Conservation (phyloP, 208 protist genomes). For the Crithidia fasciculata region DNA sequence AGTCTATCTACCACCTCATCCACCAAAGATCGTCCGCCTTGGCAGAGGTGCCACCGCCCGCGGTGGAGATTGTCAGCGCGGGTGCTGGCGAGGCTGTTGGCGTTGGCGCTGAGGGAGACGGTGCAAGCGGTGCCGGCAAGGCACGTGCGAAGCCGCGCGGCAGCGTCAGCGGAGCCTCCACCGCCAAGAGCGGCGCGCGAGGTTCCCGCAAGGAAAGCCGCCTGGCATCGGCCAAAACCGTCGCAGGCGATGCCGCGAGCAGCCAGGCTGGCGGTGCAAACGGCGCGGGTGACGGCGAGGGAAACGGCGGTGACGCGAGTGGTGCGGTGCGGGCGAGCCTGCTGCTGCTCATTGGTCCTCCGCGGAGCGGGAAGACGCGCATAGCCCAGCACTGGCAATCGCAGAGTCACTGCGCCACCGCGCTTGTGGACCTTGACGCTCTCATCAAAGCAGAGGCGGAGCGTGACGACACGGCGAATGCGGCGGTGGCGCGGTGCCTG, state of each 20-base stretch:
- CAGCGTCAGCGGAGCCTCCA: slow-evolving; percentile 3
- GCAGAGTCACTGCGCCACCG: slow-evolving; percentile 6
- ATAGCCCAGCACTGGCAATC: slow-evolving; percentile 51
- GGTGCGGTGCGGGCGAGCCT: slow-evolving; percentile 15
- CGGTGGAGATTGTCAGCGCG: not conserved
- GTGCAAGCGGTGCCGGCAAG: not conserved
- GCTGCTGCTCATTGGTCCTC: slow-evolving; percentile 81
- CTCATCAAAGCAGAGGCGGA: slow-evolving; percentile 62
- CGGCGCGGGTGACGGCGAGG: not conserved
- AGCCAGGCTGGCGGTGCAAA: not conserved
- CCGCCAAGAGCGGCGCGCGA: slow-evolving; percentile 1
- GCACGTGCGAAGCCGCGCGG: not conserved
- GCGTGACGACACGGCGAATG: slow-evolving; percentile 72
- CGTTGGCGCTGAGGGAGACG: not conserved
- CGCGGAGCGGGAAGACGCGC: slow-evolving; percentile 77
- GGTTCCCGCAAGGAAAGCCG: slow-evolving; percentile 14
- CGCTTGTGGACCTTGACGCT: slow-evolving; percentile 58
- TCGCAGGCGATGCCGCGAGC: not conserved
- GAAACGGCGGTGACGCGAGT: not conserved
- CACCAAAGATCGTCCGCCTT: slow-evolving; percentile 24
- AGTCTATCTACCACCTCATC: slow-evolving; percentile 63
- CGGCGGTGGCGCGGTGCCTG: slow-evolving; percentile 73
- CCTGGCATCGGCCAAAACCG: not conserved
- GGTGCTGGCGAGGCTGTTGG: not conserved
- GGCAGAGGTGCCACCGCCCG: slow-evolving; percentile 9